Base-by-base conservation (phyloP, 2,329 filamentous ascomycete species). In the Hymenoscyphus fraxineus region DNA sequence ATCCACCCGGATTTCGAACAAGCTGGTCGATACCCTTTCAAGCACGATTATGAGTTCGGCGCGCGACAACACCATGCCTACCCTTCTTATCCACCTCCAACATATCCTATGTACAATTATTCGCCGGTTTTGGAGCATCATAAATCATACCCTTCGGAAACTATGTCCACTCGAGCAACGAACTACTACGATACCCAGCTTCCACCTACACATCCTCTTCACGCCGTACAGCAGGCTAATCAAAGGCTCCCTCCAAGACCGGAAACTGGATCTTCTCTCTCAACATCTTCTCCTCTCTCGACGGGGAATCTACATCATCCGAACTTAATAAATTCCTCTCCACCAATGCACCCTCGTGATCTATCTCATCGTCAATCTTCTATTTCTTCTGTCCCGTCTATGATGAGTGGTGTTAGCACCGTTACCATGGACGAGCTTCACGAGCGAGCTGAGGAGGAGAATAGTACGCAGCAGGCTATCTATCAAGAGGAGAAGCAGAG, bases 371-470 rank as follows among this genome's bases (percentile, higher is more conserved):
- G n/a, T 16, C n/a, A 31, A 15, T 35, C 27, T 35, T 44, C 41
- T 22, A 15, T 31, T 19, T 27, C 41, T 10, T 22, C n/a, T 16
- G 19, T 61, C 6, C 35, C 59, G 9, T 35, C 59, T 16, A 41
- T 65, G 1, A 64, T 66, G 19, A 63, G 65, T 16, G 62, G 61
- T 15, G 51, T 67, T 3, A 65, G 64, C 2, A 64, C 59, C 7
- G 58, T 63, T 3, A 64, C 59, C 1, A 69, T 72, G 62, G 65
- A 68, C 7, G 67, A 72, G 16, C 57, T 64, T 6, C 63, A 67
- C 39, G 68, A 65, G 31, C 60, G 66, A 32, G 59, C 68, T 5
- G 59, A 51, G 7, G 70, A 66, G 54, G 68, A 72, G 60, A 62
- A 62, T 4, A 66, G 62, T 32, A 60, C 65, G 6, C 63, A 65